Evolutionary conservation across 345 rosid genomes (phyloP).

Genomic region (Salix purpurea): DNA sequence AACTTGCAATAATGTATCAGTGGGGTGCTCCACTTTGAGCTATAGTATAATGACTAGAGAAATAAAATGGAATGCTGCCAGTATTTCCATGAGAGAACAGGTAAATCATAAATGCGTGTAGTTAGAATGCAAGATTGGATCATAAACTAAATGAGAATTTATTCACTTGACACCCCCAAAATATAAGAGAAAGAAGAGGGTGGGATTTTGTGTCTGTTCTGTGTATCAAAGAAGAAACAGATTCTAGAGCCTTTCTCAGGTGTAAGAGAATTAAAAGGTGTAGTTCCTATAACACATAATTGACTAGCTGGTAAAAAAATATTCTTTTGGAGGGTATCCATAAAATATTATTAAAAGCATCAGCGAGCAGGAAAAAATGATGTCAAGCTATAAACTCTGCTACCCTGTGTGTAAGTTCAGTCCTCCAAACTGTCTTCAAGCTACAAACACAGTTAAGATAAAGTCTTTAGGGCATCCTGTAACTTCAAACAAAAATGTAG

Average conservation of each 20-base stretch:
- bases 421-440: conserved; percentile 1
- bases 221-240: not conserved
- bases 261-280: not conserved
- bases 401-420: not conserved
- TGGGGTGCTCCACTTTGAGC: not conserved
- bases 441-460: not conserved
- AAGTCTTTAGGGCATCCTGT: not conserved
- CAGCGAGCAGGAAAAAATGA: not conserved
- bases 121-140: not conserved
- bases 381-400: not conserved
- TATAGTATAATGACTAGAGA: not conserved
- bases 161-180: not conserved
- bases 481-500: not conserved
- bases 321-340: not conserved
- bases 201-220: not conserved
- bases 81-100: not conserved
- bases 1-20: too few relatives aligned
- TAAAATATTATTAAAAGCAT: not conserved
- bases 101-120: not conserved
- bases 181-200: not conserved
- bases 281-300: not conserved
- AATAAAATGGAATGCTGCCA: not conserved
- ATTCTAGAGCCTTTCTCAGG: not conserved
- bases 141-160: not conserved
- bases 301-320: not conserved